Evolutionary conservation across 1,284 basidiomycete species (phyloP).

Genomic region (Exsudoporus floridanus): DNA sequence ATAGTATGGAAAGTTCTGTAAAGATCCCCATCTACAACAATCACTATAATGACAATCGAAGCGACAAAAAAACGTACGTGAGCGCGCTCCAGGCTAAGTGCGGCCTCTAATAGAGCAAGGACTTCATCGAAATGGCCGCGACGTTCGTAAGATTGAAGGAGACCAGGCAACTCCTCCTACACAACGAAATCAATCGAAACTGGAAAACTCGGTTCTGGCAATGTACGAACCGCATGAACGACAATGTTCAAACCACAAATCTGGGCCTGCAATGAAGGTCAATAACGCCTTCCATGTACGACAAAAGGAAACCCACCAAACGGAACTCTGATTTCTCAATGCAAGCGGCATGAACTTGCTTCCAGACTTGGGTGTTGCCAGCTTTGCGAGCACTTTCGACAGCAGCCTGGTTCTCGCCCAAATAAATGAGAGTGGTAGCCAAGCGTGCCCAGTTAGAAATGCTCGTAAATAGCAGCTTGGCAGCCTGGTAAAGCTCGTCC

Average conservation of each 20-base stretch:
- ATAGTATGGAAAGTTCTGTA: conserved; percentile 91
- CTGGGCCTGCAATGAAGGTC: conserved; percentile 63
- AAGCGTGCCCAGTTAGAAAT: conserved; percentile 99
- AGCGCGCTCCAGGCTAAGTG: conserved; percentile 92
- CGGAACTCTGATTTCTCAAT: conserved; percentile 98
- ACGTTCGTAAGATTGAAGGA: conserved; percentile 88
- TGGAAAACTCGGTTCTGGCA: neutral
- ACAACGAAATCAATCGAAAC: conserved; percentile 7
- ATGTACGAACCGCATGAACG: conserved; percentile 73
- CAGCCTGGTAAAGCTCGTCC: conserved; percentile 96
- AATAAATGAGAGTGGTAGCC: conserved; percentile 97
- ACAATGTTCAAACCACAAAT: conserved; percentile 97
- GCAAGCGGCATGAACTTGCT: conserved; percentile 98
- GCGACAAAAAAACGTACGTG: conserved; percentile 59
- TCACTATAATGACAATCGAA: conserved; percentile 10
- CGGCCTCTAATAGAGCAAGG: conserved; percentile 88
- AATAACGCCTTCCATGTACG: neutral
- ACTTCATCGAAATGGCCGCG: conserved; percentile 96
- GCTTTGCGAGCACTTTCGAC: conserved; percentile 99
- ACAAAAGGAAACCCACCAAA: conserved; percentile 46
- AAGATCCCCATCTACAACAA: conserved; percentile 81
- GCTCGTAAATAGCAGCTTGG: conserved; percentile 92
- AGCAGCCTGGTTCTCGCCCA: conserved; percentile 96
- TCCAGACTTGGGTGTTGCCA: conserved; percentile 99
- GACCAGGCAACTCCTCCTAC: conserved; percentile 82